Evolutionary conservation across 2,329 filamentous ascomycete species (phyloP).

Genomic region (Hypoxylon sp.): DNA sequence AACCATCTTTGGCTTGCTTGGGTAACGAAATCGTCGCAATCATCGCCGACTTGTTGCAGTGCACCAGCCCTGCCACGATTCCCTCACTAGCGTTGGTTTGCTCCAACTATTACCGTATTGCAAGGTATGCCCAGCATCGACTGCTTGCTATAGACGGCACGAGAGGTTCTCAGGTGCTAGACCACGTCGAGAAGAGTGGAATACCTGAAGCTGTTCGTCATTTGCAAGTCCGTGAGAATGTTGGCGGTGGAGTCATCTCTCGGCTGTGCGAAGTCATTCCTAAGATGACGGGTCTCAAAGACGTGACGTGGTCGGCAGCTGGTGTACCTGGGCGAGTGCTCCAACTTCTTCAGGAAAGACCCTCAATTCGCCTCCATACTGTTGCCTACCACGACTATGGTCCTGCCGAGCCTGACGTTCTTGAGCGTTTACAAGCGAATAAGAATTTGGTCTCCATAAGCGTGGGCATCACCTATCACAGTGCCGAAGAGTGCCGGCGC

Average conservation of each 20-base stretch:
- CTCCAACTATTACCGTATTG: slow-evolving; percentile 12
- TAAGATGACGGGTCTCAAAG: slow-evolving; percentile 25
- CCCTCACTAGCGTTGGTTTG: slow-evolving; percentile 18
- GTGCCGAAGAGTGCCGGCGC: not conserved
- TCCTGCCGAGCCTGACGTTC: not conserved
- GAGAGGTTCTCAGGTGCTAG: not conserved
- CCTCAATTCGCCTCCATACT: slow-evolving; percentile 17
- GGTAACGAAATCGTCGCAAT: slow-evolving; percentile 20
- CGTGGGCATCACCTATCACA: not conserved
- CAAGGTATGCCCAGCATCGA: slow-evolving; percentile 20
- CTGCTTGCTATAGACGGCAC: not conserved
- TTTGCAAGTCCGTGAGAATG: not conserved
- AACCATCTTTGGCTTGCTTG: slow-evolving; percentile 7
- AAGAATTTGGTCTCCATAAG: slow-evolving; percentile 20
- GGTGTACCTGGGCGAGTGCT: not conserved
- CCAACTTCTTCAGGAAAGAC: slow-evolving; percentile 9
- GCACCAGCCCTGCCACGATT: slow-evolving; percentile 4
- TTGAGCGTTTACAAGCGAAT: not conserved
- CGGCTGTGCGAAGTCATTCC: slow-evolving; percentile 11
- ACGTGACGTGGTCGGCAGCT: not conserved
- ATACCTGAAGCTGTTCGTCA: slow-evolving; percentile 11
- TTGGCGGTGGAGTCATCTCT: not conserved
- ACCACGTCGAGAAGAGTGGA: not conserved
- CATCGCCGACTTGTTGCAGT: slow-evolving; percentile 20
- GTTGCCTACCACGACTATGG: not conserved